Base-by-base conservation (phyloP, 495 filamentous ascomycete species). In the Penicillium fimorum region DNA sequence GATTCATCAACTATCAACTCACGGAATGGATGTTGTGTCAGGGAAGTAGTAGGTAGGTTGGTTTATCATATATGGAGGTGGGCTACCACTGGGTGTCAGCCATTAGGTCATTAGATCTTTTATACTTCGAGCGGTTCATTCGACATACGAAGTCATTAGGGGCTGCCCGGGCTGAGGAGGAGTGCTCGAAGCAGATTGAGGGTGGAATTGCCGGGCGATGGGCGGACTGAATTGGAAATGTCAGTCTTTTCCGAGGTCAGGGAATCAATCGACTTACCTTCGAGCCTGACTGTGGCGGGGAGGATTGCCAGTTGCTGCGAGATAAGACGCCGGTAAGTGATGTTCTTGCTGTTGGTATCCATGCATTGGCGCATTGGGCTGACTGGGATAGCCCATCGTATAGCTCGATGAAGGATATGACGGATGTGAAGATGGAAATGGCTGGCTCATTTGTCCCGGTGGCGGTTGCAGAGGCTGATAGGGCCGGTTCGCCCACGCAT, bases 51-150 rank as follows among this genome's bases (percentile, higher is more conserved):
- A 69, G 10, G 58, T 44, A 1, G 58, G 54, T 50, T 60, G 66
- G 18, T 53, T 64, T 38, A 67, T 69, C 58, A 69, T 60, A 56
- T 64, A 69, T 35, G 65, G 52, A 20, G 63, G 32, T 17, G 61
- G 50, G 5, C 61, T 56, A 29, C 4, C 17, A 2, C 1, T n/a
- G 18, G 4, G 29, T 3, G 17, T 47, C 25, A 41, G 38, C 33
- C 11, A 32, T 4, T 11, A 1, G n/a, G 18, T 20, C 9, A 18
- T 32, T 43, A 20, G 3, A n/a, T 33, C 2, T 17, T 27, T 42
- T 18, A 32, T 5, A 35, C 24, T 32, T 13, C 11, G 17, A 18
- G 24, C 33, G 24, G 17, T 24, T 22, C 24, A 30, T 41, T 41
- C 32, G 40, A 68, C 66, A 53, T 57, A 69, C 66, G 63, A 55